Evolutionary conservation across 352 stramenopile species (phyloP).

Genomic region (Phytophthora idaei): DNA sequence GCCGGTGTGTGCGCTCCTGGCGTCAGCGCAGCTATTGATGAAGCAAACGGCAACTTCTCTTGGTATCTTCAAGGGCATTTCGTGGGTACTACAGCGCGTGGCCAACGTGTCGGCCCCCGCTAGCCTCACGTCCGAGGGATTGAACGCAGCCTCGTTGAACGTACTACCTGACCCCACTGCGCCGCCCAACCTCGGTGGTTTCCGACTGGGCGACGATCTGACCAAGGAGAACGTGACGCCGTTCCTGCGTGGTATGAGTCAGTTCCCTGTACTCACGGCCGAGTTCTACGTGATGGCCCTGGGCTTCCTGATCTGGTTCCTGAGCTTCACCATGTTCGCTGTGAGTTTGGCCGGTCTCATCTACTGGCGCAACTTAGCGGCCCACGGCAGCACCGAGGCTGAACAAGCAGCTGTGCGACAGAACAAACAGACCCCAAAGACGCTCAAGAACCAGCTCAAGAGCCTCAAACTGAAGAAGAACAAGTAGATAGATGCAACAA

Average conservation of each 20-base stretch:
- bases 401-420: constrained; percentile 31
- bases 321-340: constrained; percentile 60
- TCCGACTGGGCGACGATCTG: constrained; percentile 64
- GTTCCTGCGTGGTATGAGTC: constrained; percentile 68
- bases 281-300: constrained; percentile 63
- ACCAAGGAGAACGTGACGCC: constrained; percentile 43
- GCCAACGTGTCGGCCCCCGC: constrained; percentile 22
- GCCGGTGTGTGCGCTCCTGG: constrained; percentile 48
- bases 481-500: constrained; percentile 32
- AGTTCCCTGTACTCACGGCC: constrained; percentile 66
- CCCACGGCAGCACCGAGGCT: constrained; percentile 34
- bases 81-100: constrained; percentile 34
- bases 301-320: constrained; percentile 80
- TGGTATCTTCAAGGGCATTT: constrained; percentile 39
- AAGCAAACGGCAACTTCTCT: constrained; percentile 64
- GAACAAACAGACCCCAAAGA: constrained; percentile 73
- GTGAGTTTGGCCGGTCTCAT: constrained; percentile 67
- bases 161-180: constrained; percentile 43
- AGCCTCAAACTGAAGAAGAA: constrained; percentile 69
- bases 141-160: constrained; percentile 29
- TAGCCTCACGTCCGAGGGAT: constrained; percentile 21
- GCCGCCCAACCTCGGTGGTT: constrained; percentile 58
- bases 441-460: constrained; percentile 78
- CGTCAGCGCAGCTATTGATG: constrained; percentile 53
- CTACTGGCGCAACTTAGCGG: constrained; percentile 73